Evolutionary conservation across 352 stramenopile species (phyloP), one percentile per base, ranked within the genome.

Genomic region (Globisporangium paroecandrum): DNA sequence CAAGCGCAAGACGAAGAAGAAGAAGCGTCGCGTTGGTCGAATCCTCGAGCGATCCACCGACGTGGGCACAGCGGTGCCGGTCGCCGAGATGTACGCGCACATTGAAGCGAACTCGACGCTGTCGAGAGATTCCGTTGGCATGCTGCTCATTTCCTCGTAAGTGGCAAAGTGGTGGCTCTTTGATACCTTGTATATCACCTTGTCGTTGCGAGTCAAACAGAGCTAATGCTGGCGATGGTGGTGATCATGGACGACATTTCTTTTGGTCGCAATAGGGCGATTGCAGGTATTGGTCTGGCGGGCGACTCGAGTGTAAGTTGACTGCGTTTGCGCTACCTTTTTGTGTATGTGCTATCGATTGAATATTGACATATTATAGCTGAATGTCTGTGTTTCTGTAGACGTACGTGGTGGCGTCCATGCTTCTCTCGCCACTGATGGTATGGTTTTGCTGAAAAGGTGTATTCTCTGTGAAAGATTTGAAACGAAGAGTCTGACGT

Each of bases 341-440:
- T 5, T 32, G 9, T 32, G 18, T 3, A 22, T 12, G 32, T 29
- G 46, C 24, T 20, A 24, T 64, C 22, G n/a, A 47, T 56, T 32
- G 46, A 24, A 20, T 43, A 49, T 3, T 10, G 32, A 22, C 18
- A 24, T 32, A 32, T 7, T 32, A 32, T 32, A 32, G 27, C 27
- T 43, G 36, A 43, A 47, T n/a, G 13, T n/a, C 15, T 72, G 13
- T 62, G 4, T 70, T 46, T 64, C 24, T 43, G 27, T 60, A 94
- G 85, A 93, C 85, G 4, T 93, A 91, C 66, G 83, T 94, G 41
- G 88, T 96, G 18, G 88, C 88, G 10, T 96, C 88, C 0, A 96
- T 96, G 88, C 76, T 96, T n/a, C 67, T 96, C 9, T 94, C 86
- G 1, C 88, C 88, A 1, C 70, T 96, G 54, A 96, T 96, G 88